A percentile compares a stretch with the other conserved stretches of the same genome.
Conservation (phyloP, 345 rosid species). For the Eucalyptus decipiens region DNA sequence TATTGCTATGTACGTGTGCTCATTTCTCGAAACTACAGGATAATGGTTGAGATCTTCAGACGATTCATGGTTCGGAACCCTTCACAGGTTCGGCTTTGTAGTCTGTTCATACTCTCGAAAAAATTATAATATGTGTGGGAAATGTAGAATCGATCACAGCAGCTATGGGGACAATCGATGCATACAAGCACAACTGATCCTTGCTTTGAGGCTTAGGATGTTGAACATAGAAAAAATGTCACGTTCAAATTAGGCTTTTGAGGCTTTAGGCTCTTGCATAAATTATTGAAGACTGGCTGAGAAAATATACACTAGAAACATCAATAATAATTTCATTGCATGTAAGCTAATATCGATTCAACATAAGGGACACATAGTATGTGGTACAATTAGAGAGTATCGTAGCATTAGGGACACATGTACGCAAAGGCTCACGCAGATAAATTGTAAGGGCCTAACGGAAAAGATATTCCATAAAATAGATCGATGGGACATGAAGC, state of each 20-base stretch:
- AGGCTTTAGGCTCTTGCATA: background rate
- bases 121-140: background rate
- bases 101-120: background rate
- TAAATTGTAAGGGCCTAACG: no score
- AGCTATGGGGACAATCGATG: background rate
- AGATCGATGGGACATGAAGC: no score
- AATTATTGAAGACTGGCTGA: background rate
- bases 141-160: background rate
- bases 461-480: no score
- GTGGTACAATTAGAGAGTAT: background rate
- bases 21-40: background rate
- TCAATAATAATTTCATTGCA: background rate
- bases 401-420: no score
- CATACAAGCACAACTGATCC: background rate
- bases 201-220: background rate
- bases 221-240: background rate
- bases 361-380: background rate
- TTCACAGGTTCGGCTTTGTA: background rate
- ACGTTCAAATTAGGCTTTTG: background rate
- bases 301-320: background rate
- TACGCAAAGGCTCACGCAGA: no score
- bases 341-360: background rate
- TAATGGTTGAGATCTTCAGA: background rate
- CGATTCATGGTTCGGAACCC: background rate
- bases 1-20: background rate